Percentiles rank a stretch among this genome's conserved stretches.
phyloP scores from a whole-genome alignment of 129 eudicot species.

The Centrapalus pauciflorus region DNA sequence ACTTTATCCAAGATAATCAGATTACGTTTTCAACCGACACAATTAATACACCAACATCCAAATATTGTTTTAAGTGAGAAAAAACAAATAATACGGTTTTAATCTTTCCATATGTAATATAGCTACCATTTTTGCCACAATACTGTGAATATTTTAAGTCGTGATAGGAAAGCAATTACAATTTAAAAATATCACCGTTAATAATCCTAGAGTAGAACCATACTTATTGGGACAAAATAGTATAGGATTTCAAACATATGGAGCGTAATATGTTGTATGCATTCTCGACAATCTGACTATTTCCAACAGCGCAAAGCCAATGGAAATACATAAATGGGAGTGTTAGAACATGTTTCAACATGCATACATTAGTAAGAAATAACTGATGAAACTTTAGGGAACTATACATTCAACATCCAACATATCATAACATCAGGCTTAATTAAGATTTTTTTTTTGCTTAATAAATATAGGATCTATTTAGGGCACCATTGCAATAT shows the following conservation, averaged over 20 bases:
- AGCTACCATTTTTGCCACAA: not conserved
- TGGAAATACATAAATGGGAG: not conserved
- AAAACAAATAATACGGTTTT: not conserved
- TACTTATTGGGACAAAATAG: not conserved
- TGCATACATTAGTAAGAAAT: not conserved
- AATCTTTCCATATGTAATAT: not conserved
- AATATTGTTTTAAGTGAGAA: not conserved
- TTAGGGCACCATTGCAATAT: not conserved
- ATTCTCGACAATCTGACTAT: not conserved
- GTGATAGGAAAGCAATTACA: not conserved
- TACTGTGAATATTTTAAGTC: not conserved
- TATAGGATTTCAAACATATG: not conserved
- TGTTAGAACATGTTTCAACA: not conserved
- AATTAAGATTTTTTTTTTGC: not conserved
- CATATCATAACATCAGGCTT: not conserved
- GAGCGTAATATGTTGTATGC: not conserved
- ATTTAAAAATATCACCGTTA: not conserved
- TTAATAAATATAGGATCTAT: not conserved
- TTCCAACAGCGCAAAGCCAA: not conserved
- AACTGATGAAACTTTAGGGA: not conserved
- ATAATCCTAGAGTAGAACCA: slow-evolving; percentile 8
- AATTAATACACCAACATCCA: not conserved
- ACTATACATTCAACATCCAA: not conserved
- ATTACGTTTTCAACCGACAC: not conserved
- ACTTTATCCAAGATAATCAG: not conserved